Evolutionary conservation across 345 rosid genomes (phyloP).

Genomic region (Sisymbrium irio): DNA sequence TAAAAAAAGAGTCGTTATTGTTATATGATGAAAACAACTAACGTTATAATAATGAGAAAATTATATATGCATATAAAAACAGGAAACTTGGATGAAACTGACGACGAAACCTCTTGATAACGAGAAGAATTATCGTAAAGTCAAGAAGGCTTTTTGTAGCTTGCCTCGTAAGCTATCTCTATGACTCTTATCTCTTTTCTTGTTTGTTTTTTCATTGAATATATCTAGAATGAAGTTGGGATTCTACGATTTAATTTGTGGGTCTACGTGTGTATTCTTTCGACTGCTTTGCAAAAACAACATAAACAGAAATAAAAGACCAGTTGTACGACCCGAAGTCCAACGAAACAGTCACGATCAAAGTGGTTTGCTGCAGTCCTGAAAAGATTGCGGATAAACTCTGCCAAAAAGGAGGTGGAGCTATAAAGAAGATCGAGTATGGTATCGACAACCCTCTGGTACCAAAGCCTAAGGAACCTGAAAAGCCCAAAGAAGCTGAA

Average conservation of each 20-base stretch:
- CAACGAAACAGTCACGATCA: conserved; percentile 49
- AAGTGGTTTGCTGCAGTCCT: conserved; percentile 65
- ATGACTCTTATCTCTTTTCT: neutral
- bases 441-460: conserved; percentile 5
- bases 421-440: conserved; percentile 41
- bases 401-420: conserved; percentile 43
- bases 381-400: conserved; percentile 53
- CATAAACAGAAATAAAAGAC: conserved; percentile 42
- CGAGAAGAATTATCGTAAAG: conserved; percentile 44
- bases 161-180: conserved; percentile 48
- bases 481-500: neutral
- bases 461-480: neutral
- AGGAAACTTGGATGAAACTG: conserved; percentile 64
- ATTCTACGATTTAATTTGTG: neutral
- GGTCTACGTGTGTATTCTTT: neutral
- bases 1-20: neutral
- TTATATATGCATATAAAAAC: neutral
- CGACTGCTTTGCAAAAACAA: neutral
- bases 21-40: too few relatives aligned
- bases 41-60: neutral
- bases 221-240: neutral
- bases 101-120: conserved; percentile 48
- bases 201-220: neutral
- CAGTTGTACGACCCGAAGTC: conserved; percentile 54
- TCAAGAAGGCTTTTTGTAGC: conserved; percentile 49